Base-by-base conservation (phyloP, 148 eudicot species). In the Heliamphora exappendiculata region DNA sequence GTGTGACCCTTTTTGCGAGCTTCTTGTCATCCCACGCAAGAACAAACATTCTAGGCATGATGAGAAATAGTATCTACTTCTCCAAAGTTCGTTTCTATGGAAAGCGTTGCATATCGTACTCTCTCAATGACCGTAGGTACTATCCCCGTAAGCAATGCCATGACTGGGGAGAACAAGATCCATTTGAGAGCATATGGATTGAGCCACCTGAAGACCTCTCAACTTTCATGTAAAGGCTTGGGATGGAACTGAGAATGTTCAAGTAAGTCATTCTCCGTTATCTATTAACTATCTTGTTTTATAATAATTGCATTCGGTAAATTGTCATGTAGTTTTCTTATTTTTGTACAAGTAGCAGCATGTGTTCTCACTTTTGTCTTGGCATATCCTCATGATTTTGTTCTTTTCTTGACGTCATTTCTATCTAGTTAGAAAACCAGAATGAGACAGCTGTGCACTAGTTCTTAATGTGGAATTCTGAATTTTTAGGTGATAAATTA, bases 121-220 rank as follows among this genome's bases (percentile, higher is more conserved):
- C 96, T 54, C 88, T 91, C 28, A 83, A 82, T 57, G 80, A 87
- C 19, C 45, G 79, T 72, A 86, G 96, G 81, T 91, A 91, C 75
- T 91, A 89, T 73, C 96, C 96, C 29, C 79, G 90, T 59, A 91
- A 91, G 81, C 91, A 91, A 82, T 88, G 86, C 49, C 88, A 91
- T 81, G 96, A 91, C 37, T 91, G 96, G 96, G 93, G 93, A 79
- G 93, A 91, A 81, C 91, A 91, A 86, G 91, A 91, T 84, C 96
- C 96, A 44, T 91, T 89, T 65, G 93, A 89, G 75, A 87, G 88
- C 84, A 86, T 91, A 68, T 91, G 96, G 96, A 87, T 91, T 24
- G 96, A 91, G 71, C 89, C 93, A 59, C 96, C 96, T 19, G 72
- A 82, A 58, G 93, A 88, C 78, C 81, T 76, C 22, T 85, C 88